phyloP scores from a whole-genome alignment of 1,139 yeast species.

The Kodamaea arcana region DNA sequence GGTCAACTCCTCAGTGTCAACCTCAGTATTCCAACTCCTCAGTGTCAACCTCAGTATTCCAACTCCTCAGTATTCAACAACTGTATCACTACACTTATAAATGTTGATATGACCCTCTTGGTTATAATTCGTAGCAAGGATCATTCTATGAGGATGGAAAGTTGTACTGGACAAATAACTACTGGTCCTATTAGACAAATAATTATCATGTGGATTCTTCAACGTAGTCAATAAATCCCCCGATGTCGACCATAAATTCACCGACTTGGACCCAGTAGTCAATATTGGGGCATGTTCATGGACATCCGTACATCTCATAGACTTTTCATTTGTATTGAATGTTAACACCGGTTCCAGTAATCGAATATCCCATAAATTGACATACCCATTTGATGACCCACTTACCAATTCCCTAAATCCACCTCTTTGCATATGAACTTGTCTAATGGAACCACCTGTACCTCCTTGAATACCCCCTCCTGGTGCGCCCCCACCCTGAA shows the following conservation, averaged over 20 bases:
- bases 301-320: conserved; percentile 70
- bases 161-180: conserved; percentile 61
- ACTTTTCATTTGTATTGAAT: conserved; percentile 54
- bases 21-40: no score
- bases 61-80: conserved; percentile 35
- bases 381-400: conserved; percentile 78
- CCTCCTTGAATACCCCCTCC: conserved; percentile 9
- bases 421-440: conserved; percentile 94
- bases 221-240: conserved; percentile 70
- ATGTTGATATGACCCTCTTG: conserved; percentile 75
- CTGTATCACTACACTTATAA: conserved; percentile 44
- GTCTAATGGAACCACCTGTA: conserved; percentile 62
- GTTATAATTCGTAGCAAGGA: conserved; percentile 79
- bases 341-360: conserved; percentile 63
- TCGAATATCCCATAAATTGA: conserved; percentile 89
- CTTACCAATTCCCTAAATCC: conserved; percentile 87
- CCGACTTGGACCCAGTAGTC: conserved; percentile 77
- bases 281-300: conserved; percentile 97
- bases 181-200: conserved; percentile 43
- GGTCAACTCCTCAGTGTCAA: no score
- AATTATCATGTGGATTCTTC: conserved; percentile 48
- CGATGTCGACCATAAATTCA: conserved; percentile 83
- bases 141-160: conserved; percentile 94
- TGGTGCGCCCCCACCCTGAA: neutral
- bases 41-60: no score